Evolutionary conservation across 1,284 basidiomycete genomes (phyloP), one percentile per base, ranked within the genome.

Genomic region (Puccinia hordei): DNA sequence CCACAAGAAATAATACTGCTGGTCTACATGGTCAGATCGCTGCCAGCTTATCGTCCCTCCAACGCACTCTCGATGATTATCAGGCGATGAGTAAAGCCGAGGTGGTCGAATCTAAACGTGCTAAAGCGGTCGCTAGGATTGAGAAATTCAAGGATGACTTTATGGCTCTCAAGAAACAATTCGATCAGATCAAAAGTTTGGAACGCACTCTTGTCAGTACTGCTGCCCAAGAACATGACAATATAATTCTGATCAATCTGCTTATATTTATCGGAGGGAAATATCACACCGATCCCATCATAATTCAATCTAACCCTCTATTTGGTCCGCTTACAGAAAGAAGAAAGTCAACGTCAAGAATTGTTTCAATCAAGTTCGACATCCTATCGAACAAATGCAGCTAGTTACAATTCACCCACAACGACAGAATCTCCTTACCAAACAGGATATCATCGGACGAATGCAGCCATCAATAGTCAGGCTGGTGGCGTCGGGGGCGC

Each of bases 11-110:
- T 41, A 69, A 82, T 44, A 75, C 81, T 55, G 82, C 82, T 9
- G 61, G 81, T 27, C 73, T 83, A 19, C 80, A 81, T 82, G 94
- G 94, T 86, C 95, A 97, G 89, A 94, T 98, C 87, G 93, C 93
- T 49, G 94, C 95, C 38, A 94, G 93, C 19, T 88, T 98, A 24
- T 90, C 93, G n/a, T 94, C 93, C 1, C 91, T 98, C 88, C 91
- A 93, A 78, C 88, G 95, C 79, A 93, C 95, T 78, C 91, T 97
- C 82, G 94, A 97, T 83, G 95, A 98, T 85, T 98, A 96, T 85
- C 95, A 97, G 84, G 92, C 92, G 15, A 94, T 98, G 93, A 93
- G 93, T 0, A 92, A 92, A 87, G 89, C 94, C 82, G 95, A 98
- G 86, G 93, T 97, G 84, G 92, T 96, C 75, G 93, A 93, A 83